A percentile compares a stretch with the other conserved stretches of the same genome.
phyloP scores from a whole-genome alignment of 176 grass and related monocot genomes.

The Sorghum bicolor region Sorghum_bicolor_NCBIv3 NC_012874.2:15233001-15233500 shows the following conservation, averaged over 20 bases:
- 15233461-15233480: background rate
- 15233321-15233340: background rate
- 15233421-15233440: background rate
- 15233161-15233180: background rate
- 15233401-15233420: background rate
- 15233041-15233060: background rate
- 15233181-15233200: background rate
- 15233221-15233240: too few relatives aligned
- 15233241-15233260: background rate
- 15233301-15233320: background rate
- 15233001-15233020: background rate
- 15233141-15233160: background rate
- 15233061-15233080: background rate
- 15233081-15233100: background rate
- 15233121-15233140: background rate
- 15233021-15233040: background rate
- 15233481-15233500: background rate
- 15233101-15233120: background rate
- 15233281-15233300: background rate
- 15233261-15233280: background rate
- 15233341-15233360: background rate
- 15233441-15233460: background rate
- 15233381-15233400: background rate
- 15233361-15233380: background rate
- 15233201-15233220: background rate